Evolutionary conservation across 2,329 filamentous ascomycete genomes (phyloP).

Genomic region (Neofusicoccum laricinum): DNA sequence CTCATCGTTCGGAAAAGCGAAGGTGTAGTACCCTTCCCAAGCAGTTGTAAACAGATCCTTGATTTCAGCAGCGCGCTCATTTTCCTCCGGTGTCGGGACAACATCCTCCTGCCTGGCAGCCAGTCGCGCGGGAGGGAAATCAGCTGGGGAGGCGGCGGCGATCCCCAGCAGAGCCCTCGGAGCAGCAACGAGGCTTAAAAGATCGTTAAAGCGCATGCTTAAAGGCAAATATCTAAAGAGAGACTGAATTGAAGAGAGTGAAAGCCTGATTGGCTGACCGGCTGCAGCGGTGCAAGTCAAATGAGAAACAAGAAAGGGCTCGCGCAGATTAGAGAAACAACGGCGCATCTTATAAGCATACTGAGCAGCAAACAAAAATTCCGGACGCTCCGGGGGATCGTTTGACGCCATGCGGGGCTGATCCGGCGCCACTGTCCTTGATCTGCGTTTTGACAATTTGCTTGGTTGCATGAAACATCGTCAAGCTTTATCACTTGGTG

Average conservation of each 20-base stretch:
- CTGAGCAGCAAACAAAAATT: background rate
- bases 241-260: too few relatives aligned
- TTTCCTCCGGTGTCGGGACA: background rate
- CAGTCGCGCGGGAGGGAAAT: background rate
- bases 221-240: background rate
- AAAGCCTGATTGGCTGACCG: background rate
- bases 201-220: background rate
- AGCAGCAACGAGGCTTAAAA: background rate
- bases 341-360: background rate
- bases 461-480: background rate
- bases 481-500: background rate
- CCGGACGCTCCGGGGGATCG: background rate
- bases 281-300: background rate
- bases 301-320: background rate
- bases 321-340: background rate
- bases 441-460: background rate
- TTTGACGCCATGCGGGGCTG: background rate
- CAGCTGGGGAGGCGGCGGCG: background rate
- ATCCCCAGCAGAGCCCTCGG: background rate
- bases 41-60: constrained; percentile 32
- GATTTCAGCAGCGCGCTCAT: constrained; percentile 30
- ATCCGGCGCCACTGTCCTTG: background rate
- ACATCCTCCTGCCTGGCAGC: background rate
- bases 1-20: constrained; percentile 76
- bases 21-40: constrained; percentile 58